phyloP scores from a whole-genome alignment of 2,329 filamentous ascomycete genomes.

The Cytospora schulzeri region DNA sequence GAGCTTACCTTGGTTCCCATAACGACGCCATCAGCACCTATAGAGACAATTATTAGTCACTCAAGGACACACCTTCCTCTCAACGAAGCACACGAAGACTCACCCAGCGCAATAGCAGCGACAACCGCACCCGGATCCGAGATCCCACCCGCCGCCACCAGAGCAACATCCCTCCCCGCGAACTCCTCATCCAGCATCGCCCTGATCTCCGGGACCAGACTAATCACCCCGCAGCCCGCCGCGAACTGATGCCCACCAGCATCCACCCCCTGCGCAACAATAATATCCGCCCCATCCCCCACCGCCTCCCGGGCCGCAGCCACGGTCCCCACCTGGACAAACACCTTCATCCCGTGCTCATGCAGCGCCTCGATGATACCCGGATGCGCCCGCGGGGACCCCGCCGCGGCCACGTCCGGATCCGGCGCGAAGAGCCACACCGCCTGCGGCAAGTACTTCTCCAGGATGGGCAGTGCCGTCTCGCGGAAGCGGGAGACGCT shows the following conservation, averaged over 20 bases:
- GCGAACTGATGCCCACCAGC: slow-evolving; percentile 65
- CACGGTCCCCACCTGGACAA: slow-evolving; percentile 65
- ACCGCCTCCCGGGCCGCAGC: slow-evolving; percentile 53
- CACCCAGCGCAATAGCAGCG: slow-evolving; percentile 57
- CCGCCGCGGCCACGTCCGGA: slow-evolving; percentile 38
- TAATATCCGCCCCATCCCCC: slow-evolving; percentile 54
- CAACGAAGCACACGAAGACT: slow-evolving; percentile 28
- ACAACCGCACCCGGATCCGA: slow-evolving; percentile 57
- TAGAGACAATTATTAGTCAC: not conserved
- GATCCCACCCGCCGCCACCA: slow-evolving; percentile 64
- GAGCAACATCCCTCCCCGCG: slow-evolving; percentile 36
- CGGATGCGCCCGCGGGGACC: slow-evolving; percentile 28
- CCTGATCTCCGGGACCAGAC: slow-evolving; percentile 59
- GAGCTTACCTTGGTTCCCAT: slow-evolving; percentile 45
- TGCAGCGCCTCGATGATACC: slow-evolving; percentile 42
- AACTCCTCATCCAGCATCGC: slow-evolving; percentile 47
- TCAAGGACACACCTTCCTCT: not conserved
- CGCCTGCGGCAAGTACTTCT: slow-evolving; percentile 56
- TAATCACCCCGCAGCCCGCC: slow-evolving; percentile 55
- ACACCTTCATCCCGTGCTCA: slow-evolving; percentile 48
- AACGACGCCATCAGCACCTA: slow-evolving; percentile 47
- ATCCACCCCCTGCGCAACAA: slow-evolving; percentile 65
- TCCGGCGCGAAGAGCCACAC: slow-evolving; percentile 69
- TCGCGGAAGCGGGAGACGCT: slow-evolving; percentile 42
- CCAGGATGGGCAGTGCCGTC: slow-evolving; percentile 54